A percentile compares a stretch with the other conserved stretches of the same genome.
Evolutionary conservation across 139 green algal species (phyloP).

Genomic region (Trebouxia sp.): DNA sequence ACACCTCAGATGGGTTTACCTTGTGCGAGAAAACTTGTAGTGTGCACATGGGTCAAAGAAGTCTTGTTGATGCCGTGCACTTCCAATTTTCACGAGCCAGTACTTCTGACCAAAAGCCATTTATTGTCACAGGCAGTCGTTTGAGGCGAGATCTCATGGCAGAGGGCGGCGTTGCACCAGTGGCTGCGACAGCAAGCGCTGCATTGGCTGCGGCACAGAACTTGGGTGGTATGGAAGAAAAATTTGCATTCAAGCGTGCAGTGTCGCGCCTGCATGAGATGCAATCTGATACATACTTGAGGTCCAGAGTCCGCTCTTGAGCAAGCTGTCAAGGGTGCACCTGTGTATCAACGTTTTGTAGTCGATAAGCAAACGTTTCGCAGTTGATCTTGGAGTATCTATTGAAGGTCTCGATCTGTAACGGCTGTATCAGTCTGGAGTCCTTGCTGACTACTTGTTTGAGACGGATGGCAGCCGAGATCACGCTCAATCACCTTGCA

Average conservation of each 20-base stretch:
- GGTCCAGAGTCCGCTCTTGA: background rate
- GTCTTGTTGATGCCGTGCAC: background rate
- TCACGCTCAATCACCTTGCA: no score
- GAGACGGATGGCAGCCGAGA: no score
- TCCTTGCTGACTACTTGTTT: no score
- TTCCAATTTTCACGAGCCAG: background rate
- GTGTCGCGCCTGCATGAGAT: constrained; percentile 80
- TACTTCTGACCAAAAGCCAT: background rate
- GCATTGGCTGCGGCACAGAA: constrained; percentile 31
- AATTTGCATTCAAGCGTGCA: constrained; percentile 79
- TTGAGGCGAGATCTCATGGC: constrained; percentile 64
- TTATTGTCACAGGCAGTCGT: constrained; percentile 43
- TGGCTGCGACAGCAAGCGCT: constrained; percentile 37
- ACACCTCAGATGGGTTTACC: no score
- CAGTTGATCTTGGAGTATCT: no score
- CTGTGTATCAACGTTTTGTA: no score
- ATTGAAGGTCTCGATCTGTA: no score
- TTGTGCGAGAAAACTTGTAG: no score
- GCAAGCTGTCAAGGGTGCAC: no score
- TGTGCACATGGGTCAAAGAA: no score
- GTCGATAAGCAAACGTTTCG: no score
- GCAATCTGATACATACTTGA: constrained; percentile 26
- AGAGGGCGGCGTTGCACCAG: constrained; percentile 60
- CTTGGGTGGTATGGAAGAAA: constrained; percentile 75
- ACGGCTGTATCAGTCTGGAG: no score